A percentile compares a stretch with the other conserved stretches of the same genome.
Evolutionary conservation across 257 asterid genomes (phyloP).

Genomic region (Solanum tarijense): DNA sequence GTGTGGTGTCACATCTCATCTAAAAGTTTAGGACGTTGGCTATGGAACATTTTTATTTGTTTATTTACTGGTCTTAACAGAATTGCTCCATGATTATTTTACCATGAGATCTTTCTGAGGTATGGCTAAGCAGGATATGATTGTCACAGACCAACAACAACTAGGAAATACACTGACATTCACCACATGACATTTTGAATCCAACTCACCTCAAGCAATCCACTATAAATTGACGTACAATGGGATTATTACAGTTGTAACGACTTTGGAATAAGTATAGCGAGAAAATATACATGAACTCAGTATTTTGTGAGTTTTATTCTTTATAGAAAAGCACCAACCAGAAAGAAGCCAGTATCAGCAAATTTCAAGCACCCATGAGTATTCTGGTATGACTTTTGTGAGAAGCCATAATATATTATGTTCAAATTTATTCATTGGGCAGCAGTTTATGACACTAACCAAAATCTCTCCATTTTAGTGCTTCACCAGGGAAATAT

Average conservation of each 20-base stretch:
- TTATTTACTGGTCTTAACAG: not conserved
- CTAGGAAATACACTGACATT: not conserved
- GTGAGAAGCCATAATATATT: not conserved
- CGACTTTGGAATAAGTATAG: not conserved
- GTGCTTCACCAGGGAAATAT: not conserved
- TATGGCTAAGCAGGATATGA: not conserved
- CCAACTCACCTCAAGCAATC: slow-evolving; percentile 92
- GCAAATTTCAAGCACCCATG: not conserved
- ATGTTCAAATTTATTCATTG: not conserved
- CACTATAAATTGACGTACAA: slow-evolving; percentile 77
- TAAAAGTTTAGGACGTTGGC: not conserved
- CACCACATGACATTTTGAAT: not conserved
- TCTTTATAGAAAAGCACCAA: not conserved
- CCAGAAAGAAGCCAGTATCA: not conserved
- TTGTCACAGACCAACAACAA: not conserved
- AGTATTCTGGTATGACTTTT: not conserved
- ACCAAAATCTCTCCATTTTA: not conserved
- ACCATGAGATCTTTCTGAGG: not conserved
- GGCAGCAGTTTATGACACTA: not conserved
- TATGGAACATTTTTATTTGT: not conserved
- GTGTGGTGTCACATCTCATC: not conserved
- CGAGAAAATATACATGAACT: not conserved
- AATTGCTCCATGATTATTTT: not conserved
- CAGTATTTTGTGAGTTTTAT: not conserved
- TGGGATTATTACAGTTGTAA: slow-evolving; percentile 82